Conservation (phyloP, 345 rosid genomes). For the Gossypium rotundifolium region DNA sequence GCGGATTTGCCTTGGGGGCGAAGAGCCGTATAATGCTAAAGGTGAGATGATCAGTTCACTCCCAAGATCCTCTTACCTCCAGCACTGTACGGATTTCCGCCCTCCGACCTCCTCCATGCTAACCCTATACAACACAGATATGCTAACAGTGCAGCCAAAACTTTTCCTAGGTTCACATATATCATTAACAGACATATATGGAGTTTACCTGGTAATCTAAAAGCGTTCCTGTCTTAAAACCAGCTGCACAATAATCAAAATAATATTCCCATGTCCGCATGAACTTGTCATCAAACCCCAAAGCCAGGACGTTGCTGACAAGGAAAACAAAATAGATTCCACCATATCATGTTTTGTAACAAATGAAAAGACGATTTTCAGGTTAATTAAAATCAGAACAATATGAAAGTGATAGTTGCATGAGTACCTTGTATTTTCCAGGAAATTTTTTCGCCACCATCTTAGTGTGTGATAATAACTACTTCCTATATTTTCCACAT, state of each 20-base stretch:
- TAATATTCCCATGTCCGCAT: conserved; percentile 85
- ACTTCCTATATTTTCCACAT: conserved; percentile 75
- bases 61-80: too few species aligned
- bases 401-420: neutral
- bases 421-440: conserved; percentile 53
- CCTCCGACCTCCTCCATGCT: too few species aligned
- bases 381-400: neutral
- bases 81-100: too few species aligned
- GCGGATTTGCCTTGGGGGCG: too few species aligned
- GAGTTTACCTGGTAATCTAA: conserved; percentile 61
- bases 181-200: neutral
- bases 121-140: too few species aligned
- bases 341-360: neutral
- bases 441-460: conserved; percentile 71
- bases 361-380: neutral
- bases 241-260: conserved; percentile 80
- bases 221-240: conserved; percentile 60
- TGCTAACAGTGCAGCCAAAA: too few species aligned
- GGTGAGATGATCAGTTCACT: too few species aligned
- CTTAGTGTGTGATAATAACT: conserved; percentile 72
- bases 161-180: neutral
- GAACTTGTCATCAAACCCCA: conserved; percentile 76
- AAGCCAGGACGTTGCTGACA: conserved; percentile 25
- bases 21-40: too few species aligned
- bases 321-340: neutral